A percentile compares a stretch with the other conserved stretches of the same genome.
These are phyloP conservation scores for Phascolomyces articulosus DNA, from an alignment of 371 early-diverging fungal genomes.

Conservation along the genomic window DNA sequence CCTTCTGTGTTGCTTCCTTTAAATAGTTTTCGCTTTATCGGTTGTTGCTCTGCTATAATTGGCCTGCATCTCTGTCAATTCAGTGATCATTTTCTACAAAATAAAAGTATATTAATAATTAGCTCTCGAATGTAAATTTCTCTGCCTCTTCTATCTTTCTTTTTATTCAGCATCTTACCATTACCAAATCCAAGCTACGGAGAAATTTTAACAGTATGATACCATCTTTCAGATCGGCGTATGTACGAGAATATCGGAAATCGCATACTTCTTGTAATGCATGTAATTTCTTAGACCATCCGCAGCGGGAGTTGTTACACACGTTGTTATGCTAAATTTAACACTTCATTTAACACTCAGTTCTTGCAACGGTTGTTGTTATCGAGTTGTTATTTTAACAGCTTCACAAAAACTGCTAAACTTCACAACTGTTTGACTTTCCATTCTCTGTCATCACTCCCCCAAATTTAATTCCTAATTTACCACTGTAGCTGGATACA, in stretches of 20 bases:
- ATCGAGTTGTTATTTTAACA: neutral
- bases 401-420: neutral
- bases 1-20: neutral
- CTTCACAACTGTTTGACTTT: neutral
- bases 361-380: too few relatives aligned
- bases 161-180: neutral
- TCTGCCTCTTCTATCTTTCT: neutral
- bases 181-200: neutral
- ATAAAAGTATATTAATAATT: neutral
- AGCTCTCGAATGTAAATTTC: neutral
- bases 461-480: neutral
- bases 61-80: neutral
- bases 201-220: neutral
- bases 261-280: slow-evolving; percentile 1
- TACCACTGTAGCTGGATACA: neutral
- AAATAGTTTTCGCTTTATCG: neutral
- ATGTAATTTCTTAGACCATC: neutral
- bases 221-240: neutral
- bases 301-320: too few relatives aligned
- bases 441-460: neutral
- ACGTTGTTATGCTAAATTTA: too few relatives aligned
- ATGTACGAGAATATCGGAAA: neutral
- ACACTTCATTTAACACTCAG: too few relatives aligned
- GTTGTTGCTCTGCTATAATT: neutral
- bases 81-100: neutral